These are phyloP conservation scores for Vanrija pseudolonga DNA, from an alignment of 1,284 basidiomycete genomes.

Conservation along the genomic window DNA sequence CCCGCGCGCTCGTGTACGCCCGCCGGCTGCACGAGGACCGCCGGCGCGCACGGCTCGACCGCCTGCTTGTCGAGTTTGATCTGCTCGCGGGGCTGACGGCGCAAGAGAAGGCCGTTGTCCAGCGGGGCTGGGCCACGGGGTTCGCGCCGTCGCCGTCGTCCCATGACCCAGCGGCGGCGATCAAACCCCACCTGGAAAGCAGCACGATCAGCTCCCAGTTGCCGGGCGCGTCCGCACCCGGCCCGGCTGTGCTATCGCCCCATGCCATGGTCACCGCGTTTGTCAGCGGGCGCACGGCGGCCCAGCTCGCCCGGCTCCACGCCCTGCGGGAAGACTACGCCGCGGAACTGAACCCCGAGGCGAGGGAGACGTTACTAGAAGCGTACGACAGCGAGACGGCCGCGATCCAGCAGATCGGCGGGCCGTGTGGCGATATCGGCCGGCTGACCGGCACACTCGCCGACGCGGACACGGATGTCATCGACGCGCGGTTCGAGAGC, in stretches of 20 bases:
- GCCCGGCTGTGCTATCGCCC: background rate
- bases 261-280: background rate
- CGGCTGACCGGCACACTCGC: background rate
- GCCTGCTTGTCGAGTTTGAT: conserved; percentile 8
- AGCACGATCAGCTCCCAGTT: too few species aligned
- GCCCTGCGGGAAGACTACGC: conserved; percentile 1
- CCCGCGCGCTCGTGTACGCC: conserved; percentile 23
- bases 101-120: conserved; percentile 16
- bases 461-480: background rate
- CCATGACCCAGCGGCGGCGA: too few species aligned
- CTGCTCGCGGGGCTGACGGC: conserved; percentile 6
- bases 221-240: background rate
- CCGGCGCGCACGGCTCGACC: conserved; percentile 17
- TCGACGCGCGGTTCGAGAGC: conserved; percentile 29
- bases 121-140: conserved; percentile 12
- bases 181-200: too few species aligned
- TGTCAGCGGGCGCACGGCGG: background rate
- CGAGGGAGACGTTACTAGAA: conserved; percentile 9
- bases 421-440: background rate
- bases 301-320: background rate
- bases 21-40: conserved; percentile 37
- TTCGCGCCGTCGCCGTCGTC: too few species aligned
- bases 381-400: conserved; percentile 6
- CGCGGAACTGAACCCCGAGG: conserved; percentile 15
- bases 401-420: background rate